Evolutionary conservation across 1,284 basidiomycete genomes (phyloP).

Genomic region (Calocybe gambosa): DNA sequence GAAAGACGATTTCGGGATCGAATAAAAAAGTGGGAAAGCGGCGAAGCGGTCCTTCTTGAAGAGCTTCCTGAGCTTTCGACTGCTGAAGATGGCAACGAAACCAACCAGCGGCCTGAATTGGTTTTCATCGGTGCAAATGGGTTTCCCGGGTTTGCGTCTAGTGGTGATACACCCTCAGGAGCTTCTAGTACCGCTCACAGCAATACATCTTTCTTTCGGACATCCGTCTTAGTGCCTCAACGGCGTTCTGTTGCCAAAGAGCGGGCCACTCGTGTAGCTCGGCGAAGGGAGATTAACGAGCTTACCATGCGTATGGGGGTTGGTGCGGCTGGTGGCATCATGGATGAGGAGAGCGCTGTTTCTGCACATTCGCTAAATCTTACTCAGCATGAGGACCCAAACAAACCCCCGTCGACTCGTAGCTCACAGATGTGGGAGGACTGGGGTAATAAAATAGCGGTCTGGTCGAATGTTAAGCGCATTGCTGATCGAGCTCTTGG

Average conservation of each 20-base stretch:
- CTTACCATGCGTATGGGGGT: constrained; percentile 75
- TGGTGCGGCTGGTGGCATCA: constrained; percentile 61
- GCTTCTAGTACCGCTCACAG: constrained; percentile 15
- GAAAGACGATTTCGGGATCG: constrained; percentile 65
- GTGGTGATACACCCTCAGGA: constrained; percentile 13
- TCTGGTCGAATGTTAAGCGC: constrained; percentile 62
- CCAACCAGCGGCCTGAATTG: constrained; percentile 38
- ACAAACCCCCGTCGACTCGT: constrained; percentile 16
- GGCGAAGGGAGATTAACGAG: constrained; percentile 72
- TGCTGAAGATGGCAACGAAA: constrained; percentile 31
- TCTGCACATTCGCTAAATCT: constrained; percentile 16
- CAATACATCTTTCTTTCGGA: constrained; percentile 56
- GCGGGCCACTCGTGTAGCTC: constrained; percentile 47
- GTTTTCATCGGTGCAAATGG: constrained; percentile 42
- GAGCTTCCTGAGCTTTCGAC: constrained; percentile 53
- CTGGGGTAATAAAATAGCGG: constrained; percentile 63
- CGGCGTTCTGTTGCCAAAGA: constrained; percentile 53
- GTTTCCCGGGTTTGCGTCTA: constrained; percentile 23
- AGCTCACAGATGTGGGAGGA: constrained; percentile 56
- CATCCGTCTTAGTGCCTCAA: constrained; percentile 66
- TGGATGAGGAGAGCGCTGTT: constrained; percentile 36
- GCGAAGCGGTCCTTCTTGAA: constrained; percentile 46
- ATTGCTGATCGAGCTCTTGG: constrained; percentile 73
- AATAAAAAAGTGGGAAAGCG: constrained; percentile 64
- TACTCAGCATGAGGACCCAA: constrained; percentile 13